Percentiles rank a stretch among this genome's conserved stretches.
Conservation (phyloP, 2,329 filamentous ascomycete species). For the Penicillium sp. region DNA sequence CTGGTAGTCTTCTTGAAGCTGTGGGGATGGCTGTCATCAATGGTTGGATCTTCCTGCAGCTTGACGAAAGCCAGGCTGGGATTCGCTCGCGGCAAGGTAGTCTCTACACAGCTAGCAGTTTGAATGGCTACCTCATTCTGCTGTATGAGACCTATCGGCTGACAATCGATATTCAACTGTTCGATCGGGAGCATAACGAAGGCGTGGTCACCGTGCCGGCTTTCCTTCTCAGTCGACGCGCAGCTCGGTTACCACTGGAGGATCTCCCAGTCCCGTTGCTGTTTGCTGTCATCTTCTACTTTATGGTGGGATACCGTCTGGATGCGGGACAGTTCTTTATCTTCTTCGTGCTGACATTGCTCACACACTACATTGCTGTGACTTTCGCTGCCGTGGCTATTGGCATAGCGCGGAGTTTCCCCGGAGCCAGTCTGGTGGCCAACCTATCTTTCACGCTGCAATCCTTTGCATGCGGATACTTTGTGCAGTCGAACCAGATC, state of each 20-base stretch:
- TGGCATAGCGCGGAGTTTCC: slow-evolving; percentile 62
- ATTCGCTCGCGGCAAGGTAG: slow-evolving; percentile 71
- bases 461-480: slow-evolving; percentile 71
- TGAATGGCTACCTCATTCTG: slow-evolving; percentile 73
- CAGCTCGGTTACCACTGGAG: slow-evolving; percentile 66
- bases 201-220: slow-evolving; percentile 66
- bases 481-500: slow-evolving; percentile 69
- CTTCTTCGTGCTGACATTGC: slow-evolving; percentile 64
- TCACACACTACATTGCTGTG: slow-evolving; percentile 71
- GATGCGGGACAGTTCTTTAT: slow-evolving; percentile 64
- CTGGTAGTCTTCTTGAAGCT: slow-evolving; percentile 66
- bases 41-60: slow-evolving; percentile 67
- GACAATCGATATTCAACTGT: slow-evolving; percentile 69
- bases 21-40: slow-evolving; percentile 66
- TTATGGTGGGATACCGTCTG: slow-evolving; percentile 69
- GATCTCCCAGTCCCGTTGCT: slow-evolving; percentile 69
- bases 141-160: slow-evolving; percentile 73
- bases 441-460: slow-evolving; percentile 72
- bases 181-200: slow-evolving; percentile 71
- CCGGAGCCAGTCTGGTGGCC: slow-evolving; percentile 66
- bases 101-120: slow-evolving; percentile 65
- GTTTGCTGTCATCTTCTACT: slow-evolving; percentile 70
- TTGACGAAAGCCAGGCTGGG: slow-evolving; percentile 63
- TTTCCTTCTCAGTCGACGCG: slow-evolving; percentile 65
- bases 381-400: slow-evolving; percentile 68